A percentile compares a stretch with the other conserved stretches of the same genome.
Evolutionary conservation across 108 stramenopile species (phyloP).

Genomic region (Cylindrotheca closterium): DNA sequence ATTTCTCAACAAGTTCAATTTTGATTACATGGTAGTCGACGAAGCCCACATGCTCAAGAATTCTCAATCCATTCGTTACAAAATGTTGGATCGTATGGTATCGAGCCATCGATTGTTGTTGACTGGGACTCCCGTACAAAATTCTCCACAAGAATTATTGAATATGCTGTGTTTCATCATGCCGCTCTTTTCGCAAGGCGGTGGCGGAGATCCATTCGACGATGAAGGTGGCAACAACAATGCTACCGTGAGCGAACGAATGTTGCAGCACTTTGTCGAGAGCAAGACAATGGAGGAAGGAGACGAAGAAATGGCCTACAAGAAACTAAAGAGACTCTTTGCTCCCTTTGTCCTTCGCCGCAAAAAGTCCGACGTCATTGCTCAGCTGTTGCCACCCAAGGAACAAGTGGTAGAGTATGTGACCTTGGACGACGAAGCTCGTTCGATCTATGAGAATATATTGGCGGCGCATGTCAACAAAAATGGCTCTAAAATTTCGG

Average conservation of each 20-base stretch:
- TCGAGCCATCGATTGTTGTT: conserved; percentile 68
- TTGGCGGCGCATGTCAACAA: conserved; percentile 32
- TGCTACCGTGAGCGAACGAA: conserved; percentile 60
- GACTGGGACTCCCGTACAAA: conserved; percentile 81
- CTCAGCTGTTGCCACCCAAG: conserved; percentile 81
- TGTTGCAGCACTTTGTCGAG: conserved; percentile 83
- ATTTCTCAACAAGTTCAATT: conserved; percentile 76
- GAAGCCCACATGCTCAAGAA: conserved; percentile 84
- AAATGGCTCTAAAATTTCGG: conserved; percentile 25
- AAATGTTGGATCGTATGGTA: conserved; percentile 61
- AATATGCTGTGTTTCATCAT: conserved; percentile 85
- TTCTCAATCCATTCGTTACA: conserved; percentile 67
- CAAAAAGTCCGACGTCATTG: conserved; percentile 83
- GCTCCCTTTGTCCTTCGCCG: conserved; percentile 92
- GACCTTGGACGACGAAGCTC: conserved; percentile 35
- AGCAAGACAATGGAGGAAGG: conserved; percentile 37
- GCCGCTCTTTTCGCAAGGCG: conserved; percentile 69
- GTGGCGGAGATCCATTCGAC: conserved; percentile 30
- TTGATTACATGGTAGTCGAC: conserved; percentile 80
- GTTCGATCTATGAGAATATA: conserved; percentile 39
- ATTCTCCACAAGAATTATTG: conserved; percentile 80
- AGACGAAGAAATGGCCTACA: conserved; percentile 52
- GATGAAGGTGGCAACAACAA: conserved; percentile 47
- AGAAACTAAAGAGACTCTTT: conserved; percentile 83
- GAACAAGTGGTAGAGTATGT: conserved; percentile 36